Evolutionary conservation across 2,329 filamentous ascomycete genomes (phyloP), one percentile per base, ranked within the genome.

Genomic region (Fusarium buharicum): DNA sequence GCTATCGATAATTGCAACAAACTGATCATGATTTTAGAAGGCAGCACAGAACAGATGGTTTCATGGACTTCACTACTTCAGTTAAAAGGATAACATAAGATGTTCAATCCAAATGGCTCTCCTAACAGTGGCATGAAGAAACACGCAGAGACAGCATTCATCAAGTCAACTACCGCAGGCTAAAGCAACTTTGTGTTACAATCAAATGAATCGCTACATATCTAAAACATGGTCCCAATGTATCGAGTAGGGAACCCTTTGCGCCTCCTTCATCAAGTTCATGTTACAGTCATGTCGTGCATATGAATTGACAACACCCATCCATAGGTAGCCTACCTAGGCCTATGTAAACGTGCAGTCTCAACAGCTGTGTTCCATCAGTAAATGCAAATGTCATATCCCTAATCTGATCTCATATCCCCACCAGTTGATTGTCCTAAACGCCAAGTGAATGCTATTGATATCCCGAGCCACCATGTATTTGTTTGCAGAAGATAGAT

Each of bases 401-500:
- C 44, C 39, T 62, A 28, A 38, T 37, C 31, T 34, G 37, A 37
- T 54, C 45, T 46, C 57, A 31, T 38, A 33, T 40, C 50, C 31
- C 55, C 53, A 45, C 41, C 46, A 22, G 16, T 40, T 66, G 41
- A 38, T 49, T 50, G 48, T 55, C 62, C 62, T 36, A 54, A 65
- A 65, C 62, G 62, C 62, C 62, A 65, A 65, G 59, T 45, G 53
- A 66, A 64, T 64, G 62, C 62, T 55, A 50, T 65, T 61, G 50
- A 65, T 54, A 47, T 47, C 41, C 55, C 41, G 37, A 60, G 40
- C n/a, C 47, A 47, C 36, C 24, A 41, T 37, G 38, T 45, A 33
- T 31, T 36, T 44, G 38, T 49, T 52, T 39, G 36, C 18, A 30
- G 37, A 47, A 37, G 38, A 31, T 39, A 34, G 34, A 18, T 31